phyloP scores from a whole-genome alignment of 768 basidiomycete genomes.

The Pholiota conissans region DNA sequence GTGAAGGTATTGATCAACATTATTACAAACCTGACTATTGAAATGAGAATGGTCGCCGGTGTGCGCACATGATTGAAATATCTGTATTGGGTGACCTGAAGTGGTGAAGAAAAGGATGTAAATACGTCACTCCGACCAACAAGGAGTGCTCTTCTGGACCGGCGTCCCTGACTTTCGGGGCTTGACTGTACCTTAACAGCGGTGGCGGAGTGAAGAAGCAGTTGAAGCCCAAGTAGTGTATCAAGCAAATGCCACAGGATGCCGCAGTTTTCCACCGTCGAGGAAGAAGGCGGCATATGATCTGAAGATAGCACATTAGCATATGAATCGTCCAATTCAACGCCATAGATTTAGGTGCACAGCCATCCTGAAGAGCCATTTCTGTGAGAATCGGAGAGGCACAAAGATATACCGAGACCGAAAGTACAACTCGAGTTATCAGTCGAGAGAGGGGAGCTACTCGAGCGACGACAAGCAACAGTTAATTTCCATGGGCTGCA shows the following conservation, averaged over 20 bases:
- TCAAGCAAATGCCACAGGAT: not conserved
- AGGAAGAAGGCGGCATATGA: not conserved
- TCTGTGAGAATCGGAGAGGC: not conserved
- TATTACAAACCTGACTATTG: not conserved
- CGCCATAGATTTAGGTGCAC: not conserved
- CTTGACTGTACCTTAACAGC: not conserved
- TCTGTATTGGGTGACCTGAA: not conserved
- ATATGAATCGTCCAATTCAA: not conserved
- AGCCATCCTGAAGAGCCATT: not conserved
- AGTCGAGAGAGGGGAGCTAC: not conserved
- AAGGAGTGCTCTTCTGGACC: not conserved
- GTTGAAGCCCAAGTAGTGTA: not conserved
- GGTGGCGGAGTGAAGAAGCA: not conserved
- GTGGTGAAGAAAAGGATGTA: not conserved
- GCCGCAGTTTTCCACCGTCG: not conserved
- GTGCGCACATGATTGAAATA: no score
- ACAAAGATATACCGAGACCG: not conserved
- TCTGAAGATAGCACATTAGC: not conserved
- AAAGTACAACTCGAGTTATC: not conserved
- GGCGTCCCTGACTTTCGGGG: constrained; percentile 1
- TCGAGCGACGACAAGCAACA: not conserved
- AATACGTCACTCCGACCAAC: constrained; percentile 2
- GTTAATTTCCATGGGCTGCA: not conserved
- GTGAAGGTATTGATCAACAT: not conserved
- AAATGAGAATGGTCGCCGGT: not conserved